Conservation (phyloP, 2,329 filamentous ascomycete species). For the Neocucurbitaria cava region DNA sequence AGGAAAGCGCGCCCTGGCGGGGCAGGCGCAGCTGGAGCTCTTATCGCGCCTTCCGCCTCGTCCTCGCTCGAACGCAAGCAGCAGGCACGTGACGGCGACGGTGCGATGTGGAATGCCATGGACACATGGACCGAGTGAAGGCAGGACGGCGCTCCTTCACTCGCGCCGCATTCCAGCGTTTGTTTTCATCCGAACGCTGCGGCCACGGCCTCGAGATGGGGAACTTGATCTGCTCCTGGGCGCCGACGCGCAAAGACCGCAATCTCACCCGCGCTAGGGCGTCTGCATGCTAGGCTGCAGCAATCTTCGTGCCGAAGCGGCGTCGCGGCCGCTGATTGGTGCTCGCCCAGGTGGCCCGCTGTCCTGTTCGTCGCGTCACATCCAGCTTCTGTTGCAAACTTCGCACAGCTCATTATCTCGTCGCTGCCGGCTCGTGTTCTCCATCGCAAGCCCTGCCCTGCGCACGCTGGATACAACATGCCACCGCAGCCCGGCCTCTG, state of each 20-base stretch:
- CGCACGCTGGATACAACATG: slow-evolving; percentile 1
- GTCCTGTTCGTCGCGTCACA: slow-evolving; percentile 21
- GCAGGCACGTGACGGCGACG: not conserved
- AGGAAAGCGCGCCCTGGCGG: slow-evolving; percentile 19
- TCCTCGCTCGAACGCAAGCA: not conserved
- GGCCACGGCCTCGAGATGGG: slow-evolving; percentile 12
- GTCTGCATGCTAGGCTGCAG: slow-evolving; percentile 7
- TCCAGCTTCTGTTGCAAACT: slow-evolving; percentile 21
- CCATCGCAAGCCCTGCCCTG: slow-evolving; percentile 6
- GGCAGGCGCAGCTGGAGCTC: slow-evolving; percentile 20
- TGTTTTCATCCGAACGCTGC: slow-evolving; percentile 12
- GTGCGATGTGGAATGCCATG: not conserved
- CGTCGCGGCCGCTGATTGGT: not conserved
- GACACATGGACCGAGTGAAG: no score
- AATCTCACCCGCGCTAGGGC: not conserved
- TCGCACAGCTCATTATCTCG: not conserved
- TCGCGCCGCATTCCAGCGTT: not conserved
- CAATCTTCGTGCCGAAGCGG: slow-evolving; percentile 10
- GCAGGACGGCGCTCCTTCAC: no score
- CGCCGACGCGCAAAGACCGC: slow-evolving; percentile 11
- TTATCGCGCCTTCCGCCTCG: slow-evolving; percentile 9
- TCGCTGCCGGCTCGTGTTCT: no score
- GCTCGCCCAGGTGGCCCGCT: not conserved
- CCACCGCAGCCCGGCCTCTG: slow-evolving; percentile 7
- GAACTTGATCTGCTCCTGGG: slow-evolving; percentile 28